Evolutionary conservation across 176 grass and related monocot genomes (phyloP).

Genomic region (Pharus latifolius): DNA sequence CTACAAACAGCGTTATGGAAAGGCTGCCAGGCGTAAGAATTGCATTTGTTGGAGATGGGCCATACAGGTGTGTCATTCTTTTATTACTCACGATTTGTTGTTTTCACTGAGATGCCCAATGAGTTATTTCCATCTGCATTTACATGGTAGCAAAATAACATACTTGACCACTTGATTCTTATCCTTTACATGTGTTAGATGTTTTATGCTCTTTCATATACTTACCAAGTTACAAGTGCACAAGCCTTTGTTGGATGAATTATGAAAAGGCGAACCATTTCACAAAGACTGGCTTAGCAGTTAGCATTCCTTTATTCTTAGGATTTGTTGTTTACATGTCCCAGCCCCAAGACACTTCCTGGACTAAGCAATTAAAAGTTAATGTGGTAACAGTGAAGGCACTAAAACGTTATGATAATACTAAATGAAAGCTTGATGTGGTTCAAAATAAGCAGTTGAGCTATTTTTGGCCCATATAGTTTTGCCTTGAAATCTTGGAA

Average conservation of each 20-base stretch:
- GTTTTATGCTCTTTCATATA: not conserved
- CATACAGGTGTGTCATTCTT: slow-evolving; percentile 53
- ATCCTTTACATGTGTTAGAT: not conserved
- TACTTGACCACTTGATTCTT: not conserved
- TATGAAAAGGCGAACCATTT: not conserved
- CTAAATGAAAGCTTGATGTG: not conserved
- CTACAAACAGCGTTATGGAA: slow-evolving; percentile 75
- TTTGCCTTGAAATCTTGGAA: not conserved
- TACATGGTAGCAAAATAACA: not conserved
- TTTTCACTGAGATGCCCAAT: slow-evolving; percentile 6
- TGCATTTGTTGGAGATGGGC: slow-evolving; percentile 90
- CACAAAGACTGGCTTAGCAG: not conserved
- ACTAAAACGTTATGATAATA: not conserved
- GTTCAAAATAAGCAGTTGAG: not conserved
- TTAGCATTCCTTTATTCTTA: not conserved
- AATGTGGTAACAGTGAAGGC: not conserved
- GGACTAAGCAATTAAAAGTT: not conserved
- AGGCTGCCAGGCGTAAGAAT: slow-evolving; percentile 79
- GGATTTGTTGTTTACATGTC: not conserved
- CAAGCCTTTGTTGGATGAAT: not conserved
- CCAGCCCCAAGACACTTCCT: not conserved
- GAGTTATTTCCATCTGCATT: slow-evolving; percentile 2
- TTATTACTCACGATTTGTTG: not conserved
- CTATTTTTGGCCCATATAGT: not conserved
- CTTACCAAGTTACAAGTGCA: not conserved